Evolutionary conservation across 2,329 filamentous ascomycete species (phyloP).

Genomic region (Penicillium sp.): DNA sequence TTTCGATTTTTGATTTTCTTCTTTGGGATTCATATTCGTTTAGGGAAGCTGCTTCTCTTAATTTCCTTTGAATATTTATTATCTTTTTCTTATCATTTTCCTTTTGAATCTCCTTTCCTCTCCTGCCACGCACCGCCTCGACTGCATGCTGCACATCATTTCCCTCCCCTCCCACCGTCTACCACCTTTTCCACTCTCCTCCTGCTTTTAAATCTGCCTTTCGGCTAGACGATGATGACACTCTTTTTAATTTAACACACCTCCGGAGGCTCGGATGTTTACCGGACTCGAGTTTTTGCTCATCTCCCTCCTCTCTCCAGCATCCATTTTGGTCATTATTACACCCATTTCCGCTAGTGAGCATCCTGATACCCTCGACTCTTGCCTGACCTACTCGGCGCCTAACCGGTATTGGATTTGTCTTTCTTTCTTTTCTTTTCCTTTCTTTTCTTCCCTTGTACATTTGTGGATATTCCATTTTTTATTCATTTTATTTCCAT

Average conservation of each 20-base stretch:
- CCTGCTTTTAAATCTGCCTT: conserved; percentile 17
- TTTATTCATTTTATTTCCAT: conserved; percentile 10
- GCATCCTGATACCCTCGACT: conserved; percentile 36
- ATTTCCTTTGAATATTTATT: conserved; percentile 12
- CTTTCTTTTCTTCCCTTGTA: conserved; percentile 16
- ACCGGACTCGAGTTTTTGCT: conserved; percentile 28
- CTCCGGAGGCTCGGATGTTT: conserved; percentile 26
- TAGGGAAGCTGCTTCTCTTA: not conserved
- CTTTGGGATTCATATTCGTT: not conserved
- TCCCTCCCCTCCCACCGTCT: not conserved
- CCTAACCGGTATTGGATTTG: conserved; percentile 16
- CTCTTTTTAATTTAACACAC: conserved; percentile 15
- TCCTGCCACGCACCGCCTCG: conserved; percentile 22
- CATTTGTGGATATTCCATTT: not conserved
- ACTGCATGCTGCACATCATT: conserved; percentile 37
- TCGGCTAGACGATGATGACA: conserved; percentile 20
- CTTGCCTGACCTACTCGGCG: conserved; percentile 17
- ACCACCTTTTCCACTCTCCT: conserved; percentile 1
- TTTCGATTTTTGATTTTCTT: conserved; percentile 7
- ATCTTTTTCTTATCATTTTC: too few relatives aligned
- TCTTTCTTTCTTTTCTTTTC: conserved; percentile 7
- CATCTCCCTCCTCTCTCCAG: conserved; percentile 41
- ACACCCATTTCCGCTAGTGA: conserved; percentile 44
- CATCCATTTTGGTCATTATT: conserved; percentile 44
- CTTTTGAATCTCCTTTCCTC: not conserved